phyloP scores from a whole-genome alignment of 2,329 filamentous ascomycete species.

The Aaosphaeria arxii region DNA sequence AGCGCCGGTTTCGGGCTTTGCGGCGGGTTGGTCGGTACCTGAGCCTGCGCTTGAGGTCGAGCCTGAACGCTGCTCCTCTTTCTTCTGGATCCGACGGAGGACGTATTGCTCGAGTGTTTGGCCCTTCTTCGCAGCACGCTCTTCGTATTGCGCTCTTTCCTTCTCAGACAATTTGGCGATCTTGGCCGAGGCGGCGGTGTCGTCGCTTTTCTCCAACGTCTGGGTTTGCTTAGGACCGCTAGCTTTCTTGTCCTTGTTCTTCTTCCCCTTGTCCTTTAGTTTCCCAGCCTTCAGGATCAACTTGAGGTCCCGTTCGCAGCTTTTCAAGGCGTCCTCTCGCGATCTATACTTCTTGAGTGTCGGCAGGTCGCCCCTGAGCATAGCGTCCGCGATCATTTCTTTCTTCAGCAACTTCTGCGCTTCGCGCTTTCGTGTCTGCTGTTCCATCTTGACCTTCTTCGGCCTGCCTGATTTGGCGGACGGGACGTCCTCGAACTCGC shows the following conservation, averaged over 20 bases:
- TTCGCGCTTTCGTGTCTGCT: conserved; percentile 6
- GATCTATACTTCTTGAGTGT: conserved; percentile 7
- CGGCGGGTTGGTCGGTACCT: not conserved
- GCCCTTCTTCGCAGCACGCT: conserved; percentile 35
- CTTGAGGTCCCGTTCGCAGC: conserved; percentile 8
- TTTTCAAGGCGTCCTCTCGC: conserved; percentile 8
- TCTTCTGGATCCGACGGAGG: conserved; percentile 33
- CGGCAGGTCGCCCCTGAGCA: conserved; percentile 10
- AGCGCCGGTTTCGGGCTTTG: conserved; percentile 6
- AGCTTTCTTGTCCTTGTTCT: not conserved
- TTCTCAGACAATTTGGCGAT: conserved; percentile 23
- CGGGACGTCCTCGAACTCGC: too few relatives aligned
- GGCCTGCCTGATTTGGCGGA: too few relatives aligned
- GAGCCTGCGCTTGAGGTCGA: not conserved
- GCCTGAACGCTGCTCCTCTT: conserved; percentile 7
- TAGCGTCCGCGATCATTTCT: conserved; percentile 6
- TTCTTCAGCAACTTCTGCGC: conserved; percentile 9
- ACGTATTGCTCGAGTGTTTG: conserved; percentile 37
- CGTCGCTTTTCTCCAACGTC: not conserved
- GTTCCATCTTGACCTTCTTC: conserved; percentile 4
- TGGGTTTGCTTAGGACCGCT: too few relatives aligned
- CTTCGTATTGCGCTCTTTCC: conserved; percentile 28
- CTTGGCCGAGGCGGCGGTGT: conserved; percentile 15
- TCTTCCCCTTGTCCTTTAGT: not conserved
- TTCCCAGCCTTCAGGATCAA: conserved; percentile 1